Conservation (phyloP, 371 early-diverging fungal species). For the Choanephora cucurbitarum region DNA sequence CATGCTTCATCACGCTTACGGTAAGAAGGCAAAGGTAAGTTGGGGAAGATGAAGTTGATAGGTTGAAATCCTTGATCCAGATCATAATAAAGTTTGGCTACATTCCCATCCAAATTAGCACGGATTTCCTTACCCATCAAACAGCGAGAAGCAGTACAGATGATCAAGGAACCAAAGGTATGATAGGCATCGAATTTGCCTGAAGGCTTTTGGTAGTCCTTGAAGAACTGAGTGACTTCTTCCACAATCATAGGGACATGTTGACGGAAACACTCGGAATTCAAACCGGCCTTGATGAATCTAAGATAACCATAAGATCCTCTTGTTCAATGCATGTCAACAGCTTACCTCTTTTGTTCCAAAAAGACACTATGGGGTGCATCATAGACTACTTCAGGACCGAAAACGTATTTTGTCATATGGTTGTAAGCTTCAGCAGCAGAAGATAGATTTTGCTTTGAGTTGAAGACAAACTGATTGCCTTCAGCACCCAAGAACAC, state of each 20-base stretch:
- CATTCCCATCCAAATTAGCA: constrained; percentile 69
- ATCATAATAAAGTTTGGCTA: constrained; percentile 90
- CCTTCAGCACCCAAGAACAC: constrained; percentile 90
- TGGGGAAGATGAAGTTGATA: constrained; percentile 81
- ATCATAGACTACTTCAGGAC: constrained; percentile 96
- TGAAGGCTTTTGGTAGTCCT: constrained; percentile 31
- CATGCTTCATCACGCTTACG: constrained; percentile 87
- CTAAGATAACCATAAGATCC: too few relatives aligned
- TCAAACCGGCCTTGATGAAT: constrained; percentile 92
- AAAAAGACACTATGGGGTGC: constrained; percentile 90
- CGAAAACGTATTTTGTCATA: constrained; percentile 95
- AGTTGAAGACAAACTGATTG: constrained; percentile 95
- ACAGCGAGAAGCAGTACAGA: constrained; percentile 93
- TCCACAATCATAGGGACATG: constrained; percentile 89
- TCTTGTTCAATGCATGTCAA: too few relatives aligned
- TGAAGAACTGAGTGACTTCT: constrained; percentile 81
- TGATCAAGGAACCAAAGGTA: constrained; percentile 88
- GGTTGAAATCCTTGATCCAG: constrained; percentile 95
- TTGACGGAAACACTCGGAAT: constrained; percentile 80
- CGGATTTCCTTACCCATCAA: constrained; percentile 95
- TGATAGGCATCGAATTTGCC: constrained; percentile 71
- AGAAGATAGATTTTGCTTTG: constrained; percentile 82
- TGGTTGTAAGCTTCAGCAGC: constrained; percentile 94
- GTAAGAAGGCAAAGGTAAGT: constrained; percentile 52
- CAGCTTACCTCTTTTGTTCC: constrained; percentile 94